Percentiles rank a stretch among this genome's conserved stretches.
phyloP scores from a whole-genome alignment of 345 rosid species.

The Aethionema arabicum region DNA sequence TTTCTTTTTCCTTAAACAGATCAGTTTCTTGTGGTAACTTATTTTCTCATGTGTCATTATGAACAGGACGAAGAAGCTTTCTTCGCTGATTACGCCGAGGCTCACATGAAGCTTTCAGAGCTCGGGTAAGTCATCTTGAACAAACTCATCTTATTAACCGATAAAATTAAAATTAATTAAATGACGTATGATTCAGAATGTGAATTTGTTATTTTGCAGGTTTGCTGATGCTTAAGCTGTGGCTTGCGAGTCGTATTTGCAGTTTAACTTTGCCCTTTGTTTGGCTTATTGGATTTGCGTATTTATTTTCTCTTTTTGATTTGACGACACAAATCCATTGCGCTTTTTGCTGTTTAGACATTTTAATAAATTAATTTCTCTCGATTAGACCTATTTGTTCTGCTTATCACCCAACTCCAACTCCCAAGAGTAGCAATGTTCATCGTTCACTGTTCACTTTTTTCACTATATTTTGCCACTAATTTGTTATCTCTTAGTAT shows the following conservation, averaged over 20 bases:
- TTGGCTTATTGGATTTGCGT: no score
- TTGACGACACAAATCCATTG: no score
- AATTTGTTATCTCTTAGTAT: no score
- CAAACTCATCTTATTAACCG: not conserved
- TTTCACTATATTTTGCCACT: no score
- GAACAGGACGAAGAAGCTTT: constrained; percentile 91
- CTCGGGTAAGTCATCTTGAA: constrained; percentile 61
- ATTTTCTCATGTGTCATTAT: constrained; percentile 11
- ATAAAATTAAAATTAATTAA: not conserved
- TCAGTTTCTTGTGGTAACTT: not conserved
- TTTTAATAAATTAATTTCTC: no score
- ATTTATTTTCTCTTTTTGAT: no score
- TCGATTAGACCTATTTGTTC: no score
- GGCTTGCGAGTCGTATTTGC: not conserved
- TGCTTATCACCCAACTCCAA: no score
- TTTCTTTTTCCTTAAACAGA: not conserved
- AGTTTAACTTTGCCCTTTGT: no score
- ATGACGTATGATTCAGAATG: not conserved
- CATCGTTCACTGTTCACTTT: no score
- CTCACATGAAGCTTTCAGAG: constrained; percentile 90
- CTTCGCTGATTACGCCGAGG: constrained; percentile 75
- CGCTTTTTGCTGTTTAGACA: no score
- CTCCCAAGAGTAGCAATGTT: no score
- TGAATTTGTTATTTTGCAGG: constrained; percentile 34
- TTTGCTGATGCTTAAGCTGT: constrained; percentile 55